Evolutionary conservation across 768 basidiomycete species (phyloP).

Genomic region (Agrocybe praecox): DNA sequence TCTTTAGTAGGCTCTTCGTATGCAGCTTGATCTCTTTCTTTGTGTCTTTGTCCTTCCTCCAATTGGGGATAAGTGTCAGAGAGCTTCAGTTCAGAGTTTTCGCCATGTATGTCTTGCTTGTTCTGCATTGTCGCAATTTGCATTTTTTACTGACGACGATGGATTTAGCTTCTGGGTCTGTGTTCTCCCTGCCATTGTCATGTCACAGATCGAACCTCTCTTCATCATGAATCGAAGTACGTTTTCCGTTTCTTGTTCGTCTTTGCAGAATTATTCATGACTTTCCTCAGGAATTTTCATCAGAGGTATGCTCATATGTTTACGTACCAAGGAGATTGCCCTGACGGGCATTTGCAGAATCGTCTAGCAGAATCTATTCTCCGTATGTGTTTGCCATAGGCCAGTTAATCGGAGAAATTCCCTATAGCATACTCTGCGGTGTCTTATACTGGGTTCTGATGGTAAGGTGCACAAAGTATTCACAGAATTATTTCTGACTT

Average conservation of each 20-base stretch:
- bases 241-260: slow-evolving; percentile 8
- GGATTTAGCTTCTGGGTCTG: slow-evolving; percentile 61
- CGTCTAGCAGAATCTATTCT: slow-evolving; percentile 85
- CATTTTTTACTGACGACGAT: background rate
- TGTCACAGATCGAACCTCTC: slow-evolving; percentile 81
- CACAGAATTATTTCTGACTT: background rate
- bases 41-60: slow-evolving; percentile 79
- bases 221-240: slow-evolving; percentile 71
- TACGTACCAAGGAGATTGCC: background rate
- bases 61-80: slow-evolving; percentile 62
- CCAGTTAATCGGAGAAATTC: slow-evolving; percentile 82
- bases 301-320: slow-evolving; percentile 21
- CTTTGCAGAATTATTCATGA: background rate
- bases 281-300: slow-evolving; percentile 38
- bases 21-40: slow-evolving; percentile 71
- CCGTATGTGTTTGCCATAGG: slow-evolving; percentile 84
- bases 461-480: slow-evolving; percentile 36
- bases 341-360: slow-evolving; percentile 41
- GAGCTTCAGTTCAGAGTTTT: slow-evolving; percentile 84
- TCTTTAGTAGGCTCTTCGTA: slow-evolving; percentile 81
- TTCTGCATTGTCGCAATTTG: background rate
- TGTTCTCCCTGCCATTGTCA: slow-evolving; percentile 73
- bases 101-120: slow-evolving; percentile 54
- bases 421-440: slow-evolving; percentile 72
- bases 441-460: slow-evolving; percentile 76